Conservation (phyloP, 225 moss, liverwort and hornwort species). For the Thuidium tamariscinum region DNA sequence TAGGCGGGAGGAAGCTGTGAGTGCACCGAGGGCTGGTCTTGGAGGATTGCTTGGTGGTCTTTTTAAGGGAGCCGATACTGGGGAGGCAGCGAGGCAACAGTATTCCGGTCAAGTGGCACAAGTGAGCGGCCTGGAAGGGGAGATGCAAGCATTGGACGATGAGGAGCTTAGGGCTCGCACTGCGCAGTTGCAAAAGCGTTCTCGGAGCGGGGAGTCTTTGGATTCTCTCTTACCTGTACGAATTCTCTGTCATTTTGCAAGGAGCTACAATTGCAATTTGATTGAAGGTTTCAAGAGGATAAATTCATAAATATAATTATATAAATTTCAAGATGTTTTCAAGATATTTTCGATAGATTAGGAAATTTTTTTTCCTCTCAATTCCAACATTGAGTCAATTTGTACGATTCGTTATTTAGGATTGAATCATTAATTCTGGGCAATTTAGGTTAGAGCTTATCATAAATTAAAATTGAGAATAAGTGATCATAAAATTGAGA, state of each 20-base stretch:
- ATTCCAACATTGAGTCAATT: neutral
- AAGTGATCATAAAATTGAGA: neutral
- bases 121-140: conserved; percentile 48
- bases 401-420: neutral
- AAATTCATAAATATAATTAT: neutral
- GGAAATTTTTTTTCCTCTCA: neutral
- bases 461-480: neutral
- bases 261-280: neutral
- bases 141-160: conserved; percentile 49
- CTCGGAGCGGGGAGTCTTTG: conserved; percentile 51
- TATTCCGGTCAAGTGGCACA: conserved; percentile 39
- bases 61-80: conserved; percentile 70
- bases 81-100: conserved; percentile 71
- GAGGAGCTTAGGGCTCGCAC: conserved; percentile 56
- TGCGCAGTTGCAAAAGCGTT: conserved; percentile 36
- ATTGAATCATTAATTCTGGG: neutral
- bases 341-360: neutral
- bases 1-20: conserved; percentile 8
- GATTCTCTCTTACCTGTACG: conserved; percentile 59
- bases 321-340: neutral
- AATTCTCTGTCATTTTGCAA: neutral
- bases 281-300: neutral
- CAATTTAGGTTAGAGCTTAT: neutral
- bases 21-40: conserved; percentile 40
- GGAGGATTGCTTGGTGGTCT: conserved; percentile 79